Conservation (phyloP, 2,329 filamentous ascomycete species). For the Cercospora sesami region DNA sequence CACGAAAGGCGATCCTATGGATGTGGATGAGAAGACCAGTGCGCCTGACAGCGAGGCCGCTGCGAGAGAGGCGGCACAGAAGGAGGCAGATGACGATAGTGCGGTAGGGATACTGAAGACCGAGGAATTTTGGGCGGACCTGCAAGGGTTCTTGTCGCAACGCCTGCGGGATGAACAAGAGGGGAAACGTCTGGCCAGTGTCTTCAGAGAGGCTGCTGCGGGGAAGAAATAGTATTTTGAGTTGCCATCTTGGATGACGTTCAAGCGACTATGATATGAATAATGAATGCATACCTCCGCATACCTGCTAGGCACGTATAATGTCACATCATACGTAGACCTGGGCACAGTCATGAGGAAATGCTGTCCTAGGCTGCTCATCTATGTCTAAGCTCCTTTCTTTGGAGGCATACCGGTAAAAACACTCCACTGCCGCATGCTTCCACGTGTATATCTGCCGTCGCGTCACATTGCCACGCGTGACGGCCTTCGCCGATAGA, state of each 20-base stretch:
- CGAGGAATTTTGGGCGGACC: constrained; percentile 81
- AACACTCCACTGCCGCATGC: neutral
- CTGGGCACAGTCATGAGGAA: neutral
- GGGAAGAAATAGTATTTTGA: constrained; percentile 11
- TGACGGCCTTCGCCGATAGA: constrained; percentile 10
- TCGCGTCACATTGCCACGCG: neutral
- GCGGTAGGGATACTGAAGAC: constrained; percentile 60
- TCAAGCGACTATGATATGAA: constrained; percentile 4
- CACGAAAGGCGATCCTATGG: constrained; percentile 33
- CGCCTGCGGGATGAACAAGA: constrained; percentile 69
- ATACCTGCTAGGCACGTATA: neutral
- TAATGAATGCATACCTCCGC: neutral
- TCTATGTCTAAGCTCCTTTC: neutral
- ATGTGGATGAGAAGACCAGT: constrained; percentile 34
- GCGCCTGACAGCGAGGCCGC: constrained; percentile 37
- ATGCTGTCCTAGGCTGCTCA: neutral
- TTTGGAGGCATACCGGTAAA: neutral
- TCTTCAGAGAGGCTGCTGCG: constrained; percentile 54
- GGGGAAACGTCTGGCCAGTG: constrained; percentile 62
- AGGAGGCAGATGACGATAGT: constrained; percentile 50
- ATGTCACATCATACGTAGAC: neutral
- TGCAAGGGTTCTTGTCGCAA: constrained; percentile 77
- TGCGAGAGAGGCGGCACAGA: constrained; percentile 50
- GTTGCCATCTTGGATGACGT: neutral
- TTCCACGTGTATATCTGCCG: neutral